phyloP scores from a whole-genome alignment of 2,329 filamentous ascomycete species.

The Monilinia aucupariae region DNA sequence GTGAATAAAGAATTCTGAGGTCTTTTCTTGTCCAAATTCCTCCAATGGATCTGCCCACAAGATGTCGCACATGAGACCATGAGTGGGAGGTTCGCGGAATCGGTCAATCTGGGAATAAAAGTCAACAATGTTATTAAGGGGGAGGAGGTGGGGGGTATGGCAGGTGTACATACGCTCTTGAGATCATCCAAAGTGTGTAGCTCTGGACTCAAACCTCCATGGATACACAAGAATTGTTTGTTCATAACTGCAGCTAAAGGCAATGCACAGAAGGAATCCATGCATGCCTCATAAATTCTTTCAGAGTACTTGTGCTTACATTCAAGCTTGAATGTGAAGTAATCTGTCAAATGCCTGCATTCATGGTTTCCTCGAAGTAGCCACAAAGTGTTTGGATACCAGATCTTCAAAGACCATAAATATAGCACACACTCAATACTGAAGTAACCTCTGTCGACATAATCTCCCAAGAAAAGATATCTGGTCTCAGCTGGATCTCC shows the following conservation, averaged over 20 bases:
- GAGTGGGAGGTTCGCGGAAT: slow-evolving; percentile 94
- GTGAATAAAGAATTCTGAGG: slow-evolving; percentile 93
- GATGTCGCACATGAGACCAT: slow-evolving; percentile 98
- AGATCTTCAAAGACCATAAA: slow-evolving; percentile 97
- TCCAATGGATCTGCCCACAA: slow-evolving; percentile 97
- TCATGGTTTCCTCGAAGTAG: slow-evolving; percentile 96
- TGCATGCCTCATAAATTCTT: slow-evolving; percentile 91
- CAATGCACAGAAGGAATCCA: slow-evolving; percentile 94
- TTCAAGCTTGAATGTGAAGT: slow-evolving; percentile 99
- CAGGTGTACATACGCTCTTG: slow-evolving; percentile 59
- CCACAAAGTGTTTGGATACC: slow-evolving; percentile 97
- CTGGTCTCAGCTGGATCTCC: slow-evolving; percentile 93
- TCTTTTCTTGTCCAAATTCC: slow-evolving; percentile 98
- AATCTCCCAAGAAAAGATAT: slow-evolving; percentile 96
- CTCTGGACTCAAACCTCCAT: slow-evolving; percentile 92
- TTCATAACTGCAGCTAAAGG: slow-evolving; percentile 98
- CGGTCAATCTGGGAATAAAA: slow-evolving; percentile 69
- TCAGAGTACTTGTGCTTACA: slow-evolving; percentile 99
- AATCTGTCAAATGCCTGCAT: slow-evolving; percentile 96
- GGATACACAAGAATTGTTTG: slow-evolving; percentile 98
- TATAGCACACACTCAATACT: slow-evolving; percentile 99
- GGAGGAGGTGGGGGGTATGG: background rate
- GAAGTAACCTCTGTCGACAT: slow-evolving; percentile 97
- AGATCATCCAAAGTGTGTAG: slow-evolving; percentile 93
- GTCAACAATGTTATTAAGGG: background rate